Evolutionary conservation across 768 basidiomycete species (phyloP).

Genomic region (Serendipita sp.): DNA sequence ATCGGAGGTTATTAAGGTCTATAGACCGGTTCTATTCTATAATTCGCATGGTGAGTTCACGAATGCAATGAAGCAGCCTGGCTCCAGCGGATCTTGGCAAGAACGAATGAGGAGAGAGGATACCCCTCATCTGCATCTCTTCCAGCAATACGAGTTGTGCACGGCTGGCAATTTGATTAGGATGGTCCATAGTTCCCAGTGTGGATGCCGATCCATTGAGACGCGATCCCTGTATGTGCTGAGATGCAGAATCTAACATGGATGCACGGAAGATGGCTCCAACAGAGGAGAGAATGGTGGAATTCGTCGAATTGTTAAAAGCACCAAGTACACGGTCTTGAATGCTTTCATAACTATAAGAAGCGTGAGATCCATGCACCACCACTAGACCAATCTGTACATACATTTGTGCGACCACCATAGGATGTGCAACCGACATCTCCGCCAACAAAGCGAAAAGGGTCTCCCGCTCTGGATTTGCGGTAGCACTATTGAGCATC

Average conservation of each 20-base stretch:
- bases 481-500: constrained; percentile 58
- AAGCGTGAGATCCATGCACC: constrained; percentile 8
- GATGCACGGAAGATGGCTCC: constrained; percentile 65
- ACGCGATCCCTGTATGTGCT: constrained; percentile 16
- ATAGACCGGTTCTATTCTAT: constrained; percentile 9
- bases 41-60: constrained; percentile 30
- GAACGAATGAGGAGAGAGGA: constrained; percentile 61
- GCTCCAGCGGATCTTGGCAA: constrained; percentile 32
- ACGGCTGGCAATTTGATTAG: neutral
- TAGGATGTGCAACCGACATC: constrained; percentile 49
- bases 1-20: neutral
- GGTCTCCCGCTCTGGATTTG: constrained; percentile 67
- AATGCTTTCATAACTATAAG: constrained; percentile 51
- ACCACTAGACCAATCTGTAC: constrained; percentile 21
- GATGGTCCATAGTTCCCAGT: constrained; percentile 46
- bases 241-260: constrained; percentile 35
- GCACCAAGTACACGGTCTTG: constrained; percentile 61
- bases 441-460: constrained; percentile 64
- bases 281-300: constrained; percentile 50
- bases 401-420: constrained; percentile 56
- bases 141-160: constrained; percentile 29
- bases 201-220: constrained; percentile 47
- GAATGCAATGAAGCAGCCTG: constrained; percentile 63
- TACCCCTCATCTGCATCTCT: constrained; percentile 44
- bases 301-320: constrained; percentile 55